Evolutionary conservation across 2,329 filamentous ascomycete genomes (phyloP).

Genomic region (Aspergillus udagawae): DNA sequence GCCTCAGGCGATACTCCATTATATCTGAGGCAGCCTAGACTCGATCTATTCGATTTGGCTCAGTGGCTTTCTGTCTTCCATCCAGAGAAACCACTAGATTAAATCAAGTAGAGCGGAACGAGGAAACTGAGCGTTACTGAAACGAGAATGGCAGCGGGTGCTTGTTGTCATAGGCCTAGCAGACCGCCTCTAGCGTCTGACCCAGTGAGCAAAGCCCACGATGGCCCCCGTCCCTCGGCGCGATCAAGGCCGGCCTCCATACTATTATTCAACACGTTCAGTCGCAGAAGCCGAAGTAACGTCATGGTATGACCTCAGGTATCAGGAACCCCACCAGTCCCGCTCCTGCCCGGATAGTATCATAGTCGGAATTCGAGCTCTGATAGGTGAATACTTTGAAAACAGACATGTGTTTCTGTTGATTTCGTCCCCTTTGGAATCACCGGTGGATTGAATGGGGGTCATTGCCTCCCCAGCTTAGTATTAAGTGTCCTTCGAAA

Average conservation of each 20-base stretch:
- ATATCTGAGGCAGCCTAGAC: neutral
- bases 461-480: neutral
- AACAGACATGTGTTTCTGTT: neutral
- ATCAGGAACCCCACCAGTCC: neutral
- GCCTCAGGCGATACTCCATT: neutral
- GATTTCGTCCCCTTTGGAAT: neutral
- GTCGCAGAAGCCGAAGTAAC: slow-evolving; percentile 6
- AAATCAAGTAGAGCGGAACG: neutral
- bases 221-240: slow-evolving; percentile 9
- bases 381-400: neutral
- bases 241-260: neutral
- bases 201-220: neutral
- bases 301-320: slow-evolving; percentile 20
- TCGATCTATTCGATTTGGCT: neutral
- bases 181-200: neutral
- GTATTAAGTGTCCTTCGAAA: neutral
- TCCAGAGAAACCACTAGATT: slow-evolving; percentile 2
- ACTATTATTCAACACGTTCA: neutral
- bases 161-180: slow-evolving; percentile 9
- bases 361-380: neutral
- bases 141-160: slow-evolving; percentile 9
- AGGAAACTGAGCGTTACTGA: slow-evolving; percentile 3
- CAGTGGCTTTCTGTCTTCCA: slow-evolving; percentile 8
- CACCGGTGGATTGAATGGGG: slow-evolving; percentile 1
- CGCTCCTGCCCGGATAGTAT: neutral